Base-by-base conservation (phyloP, 495 filamentous ascomycete species). In the Annulohypoxylon stygium region DNA sequence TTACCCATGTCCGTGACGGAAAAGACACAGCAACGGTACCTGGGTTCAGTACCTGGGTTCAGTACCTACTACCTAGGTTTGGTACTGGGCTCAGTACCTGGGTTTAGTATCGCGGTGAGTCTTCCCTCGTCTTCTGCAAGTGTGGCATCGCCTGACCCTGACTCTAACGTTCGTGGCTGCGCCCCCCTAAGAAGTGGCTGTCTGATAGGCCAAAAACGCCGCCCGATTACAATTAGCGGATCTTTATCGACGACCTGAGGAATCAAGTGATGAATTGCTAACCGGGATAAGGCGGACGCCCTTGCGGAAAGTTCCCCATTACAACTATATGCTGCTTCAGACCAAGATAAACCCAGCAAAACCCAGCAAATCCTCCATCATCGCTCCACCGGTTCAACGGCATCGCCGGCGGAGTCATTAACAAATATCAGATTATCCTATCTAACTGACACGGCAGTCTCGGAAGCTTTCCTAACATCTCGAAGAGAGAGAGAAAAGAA, bases 381-480 rank as follows among this genome's bases (percentile, higher is more conserved):
- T 61, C 61, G 39, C 73, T 71, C 73, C 73, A 75, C 73, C 55
- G 36, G 36, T 37, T 65, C 39, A 47, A 75, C 75, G 77, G 77
- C 64, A 71, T 77, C 72, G 65, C 77, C 77, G 77, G 76, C 76
- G 75, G 75, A 77, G 75, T 75, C 65, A 73, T 74, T 73, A 73
- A 78, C 74, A 76, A 76, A 65, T 75, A 73, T 74, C 74, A 78
- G 74, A 78, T 68, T 73, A 57, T n/a, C 53, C 53, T 57, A 57
- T 37, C n/a, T 34, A 65, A 65, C 41, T 65, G 26, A 69, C 20
- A 53, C 70, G 66, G 69, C 58, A 73, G 25, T 33, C 26, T 72
- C 58, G 61, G 65, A 53, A 67, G 39, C 23, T 43, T 67, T 45
- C 36, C 61, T 67, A 33, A 66, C 45, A 9, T 18, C 54, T 48